Evolutionary conservation across 345 rosid species (phyloP).

Genomic region (Gossypium turneri): DNA sequence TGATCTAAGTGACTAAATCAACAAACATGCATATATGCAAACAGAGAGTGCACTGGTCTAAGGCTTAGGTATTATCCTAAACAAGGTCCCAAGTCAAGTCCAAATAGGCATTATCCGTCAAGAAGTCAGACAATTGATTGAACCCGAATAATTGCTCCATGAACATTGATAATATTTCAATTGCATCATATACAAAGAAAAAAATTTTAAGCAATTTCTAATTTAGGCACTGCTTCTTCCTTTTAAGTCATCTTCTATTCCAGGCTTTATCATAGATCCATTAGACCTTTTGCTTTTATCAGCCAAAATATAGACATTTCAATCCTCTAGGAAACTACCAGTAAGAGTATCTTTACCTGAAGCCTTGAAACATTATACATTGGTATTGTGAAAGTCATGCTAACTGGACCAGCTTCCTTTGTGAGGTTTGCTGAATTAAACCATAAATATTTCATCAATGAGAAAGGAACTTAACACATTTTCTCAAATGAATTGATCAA

Average conservation of each 20-base stretch:
- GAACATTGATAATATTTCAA: background rate
- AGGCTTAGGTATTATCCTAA: background rate
- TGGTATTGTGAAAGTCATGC: slow-evolving; percentile 95
- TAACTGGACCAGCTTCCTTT: slow-evolving; percentile 95
- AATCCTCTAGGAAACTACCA: slow-evolving; percentile 3
- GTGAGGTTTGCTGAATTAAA: slow-evolving; percentile 74
- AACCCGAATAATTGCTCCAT: background rate
- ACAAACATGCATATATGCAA: background rate
- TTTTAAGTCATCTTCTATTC: background rate
- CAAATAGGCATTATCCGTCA: background rate
- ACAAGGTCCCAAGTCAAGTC: background rate
- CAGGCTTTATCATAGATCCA: background rate
- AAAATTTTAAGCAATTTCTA: background rate
- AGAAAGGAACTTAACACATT: background rate
- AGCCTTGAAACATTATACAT: slow-evolving; percentile 91
- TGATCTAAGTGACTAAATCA: background rate
- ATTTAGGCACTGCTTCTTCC: background rate
- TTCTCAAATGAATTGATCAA: background rate
- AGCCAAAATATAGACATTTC: background rate
- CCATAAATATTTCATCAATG: slow-evolving; percentile 9
- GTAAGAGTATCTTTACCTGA: slow-evolving; percentile 52
- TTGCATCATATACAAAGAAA: background rate
- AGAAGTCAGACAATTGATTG: background rate
- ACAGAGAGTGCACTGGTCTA: too few relatives aligned
- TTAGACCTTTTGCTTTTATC: slow-evolving; percentile 2